Base-by-base conservation (phyloP, 2,329 filamentous ascomycete genomes). In the Stachybotrys echinatus region DNA sequence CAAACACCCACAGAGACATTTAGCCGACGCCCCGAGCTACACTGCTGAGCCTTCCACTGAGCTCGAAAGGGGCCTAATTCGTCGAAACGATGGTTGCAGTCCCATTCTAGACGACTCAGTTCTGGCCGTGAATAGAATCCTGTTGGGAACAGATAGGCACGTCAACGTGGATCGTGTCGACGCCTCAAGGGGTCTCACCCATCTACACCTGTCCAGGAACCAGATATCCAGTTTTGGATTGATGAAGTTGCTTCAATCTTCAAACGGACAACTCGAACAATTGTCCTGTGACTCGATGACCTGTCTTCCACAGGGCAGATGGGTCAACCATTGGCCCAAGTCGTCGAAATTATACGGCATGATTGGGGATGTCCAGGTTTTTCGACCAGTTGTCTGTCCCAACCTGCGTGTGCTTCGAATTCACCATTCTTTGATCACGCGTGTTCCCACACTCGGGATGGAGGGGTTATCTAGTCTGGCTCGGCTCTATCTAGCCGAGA, bases 341-440 rank as follows among this genome's bases (percentile, higher is more conserved):
- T 55, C 55, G 3, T 51, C 69, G 3, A 65, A 51, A 18, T 50
- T 81, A 3, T 57, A 61, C 23, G 79, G 78, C 17, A 61, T 77
- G 7, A 55, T 77, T 10, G 74, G 74, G 7, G 65, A 66, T 5
- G 65, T 72, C 1, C 69, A 80, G 55, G 54, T 77, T 8, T 74
- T 81, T 49, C 72, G 80, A 0, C 79, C 80, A 1, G 73, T 77
- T 0, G 65, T 77, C 47, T 79, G 77, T 1, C 74, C 76, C 1
- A 79, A 79, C 53, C 65, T 85, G 5, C 73, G 75, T 27, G 67
- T 66, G 2, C 63, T 85, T 2, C 73, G 76, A 12, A 66, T 83
- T 6, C 82, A 85, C 47, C 82, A 85, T 59, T 84, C 81, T 0
- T 55, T 84, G 2, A 72, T 85, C 6, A 85, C 82, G 0, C 71